phyloP scores from a whole-genome alignment of 2,329 filamentous ascomycete genomes.

The Aspergillus ibericus region DNA sequence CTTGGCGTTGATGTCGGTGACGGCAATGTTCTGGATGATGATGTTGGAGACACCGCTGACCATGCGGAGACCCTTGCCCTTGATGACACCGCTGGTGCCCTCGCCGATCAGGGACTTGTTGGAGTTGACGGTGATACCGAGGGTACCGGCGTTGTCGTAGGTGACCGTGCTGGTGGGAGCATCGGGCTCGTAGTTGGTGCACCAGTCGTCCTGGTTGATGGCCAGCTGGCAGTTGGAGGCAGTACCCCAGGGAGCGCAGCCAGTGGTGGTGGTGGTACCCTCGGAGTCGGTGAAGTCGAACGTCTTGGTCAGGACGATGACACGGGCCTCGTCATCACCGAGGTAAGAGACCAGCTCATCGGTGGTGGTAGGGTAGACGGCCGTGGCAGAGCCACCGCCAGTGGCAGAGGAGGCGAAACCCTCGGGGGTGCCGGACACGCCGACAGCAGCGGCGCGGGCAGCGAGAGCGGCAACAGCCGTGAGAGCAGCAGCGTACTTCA shows the following conservation, averaged over 20 bases:
- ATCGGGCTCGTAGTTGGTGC: constrained; percentile 58
- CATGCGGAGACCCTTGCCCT: constrained; percentile 58
- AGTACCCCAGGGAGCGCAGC: constrained; percentile 60
- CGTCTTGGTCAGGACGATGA: constrained; percentile 51
- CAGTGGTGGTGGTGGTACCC: constrained; percentile 47
- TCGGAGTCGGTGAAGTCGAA: constrained; percentile 25
- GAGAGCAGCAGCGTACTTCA: constrained; percentile 20
- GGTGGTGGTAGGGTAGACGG: constrained; percentile 57
- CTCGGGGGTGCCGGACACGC: constrained; percentile 38
- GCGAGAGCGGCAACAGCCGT: constrained; percentile 15
- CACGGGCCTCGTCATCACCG: constrained; percentile 53
- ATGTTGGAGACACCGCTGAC: constrained; percentile 53
- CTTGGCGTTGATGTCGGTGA: constrained; percentile 57
- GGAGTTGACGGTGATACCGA: constrained; percentile 54
- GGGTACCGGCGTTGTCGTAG: constrained; percentile 54
- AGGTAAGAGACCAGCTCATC: constrained; percentile 62
- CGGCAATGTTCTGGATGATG: constrained; percentile 60
- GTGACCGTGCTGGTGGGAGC: constrained; percentile 47
- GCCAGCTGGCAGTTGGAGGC: constrained; percentile 56
- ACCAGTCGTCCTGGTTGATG: constrained; percentile 62
- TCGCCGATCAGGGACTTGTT: constrained; percentile 61
- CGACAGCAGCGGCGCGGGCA: constrained; percentile 16
- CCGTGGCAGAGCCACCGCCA: constrained; percentile 57
- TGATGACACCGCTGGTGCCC: constrained; percentile 56
- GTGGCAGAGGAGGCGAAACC: constrained; percentile 58